phyloP scores from a whole-genome alignment of 352 stramenopile genomes.

The Hyaloperonospora brassicae region DNA sequence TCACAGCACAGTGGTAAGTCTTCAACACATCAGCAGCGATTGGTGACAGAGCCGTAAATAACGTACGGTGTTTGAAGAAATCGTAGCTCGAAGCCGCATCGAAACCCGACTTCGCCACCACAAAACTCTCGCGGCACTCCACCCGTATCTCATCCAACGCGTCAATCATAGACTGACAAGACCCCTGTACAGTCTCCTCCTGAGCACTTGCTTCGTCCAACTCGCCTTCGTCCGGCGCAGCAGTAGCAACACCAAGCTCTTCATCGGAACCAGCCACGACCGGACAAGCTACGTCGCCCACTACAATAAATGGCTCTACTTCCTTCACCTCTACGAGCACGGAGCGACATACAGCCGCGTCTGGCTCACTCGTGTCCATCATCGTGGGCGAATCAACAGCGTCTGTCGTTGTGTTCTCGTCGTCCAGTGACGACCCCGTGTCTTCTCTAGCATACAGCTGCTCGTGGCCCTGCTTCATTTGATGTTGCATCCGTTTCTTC shows the following conservation, averaged over 20 bases:
- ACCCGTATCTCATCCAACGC: slow-evolving; percentile 35
- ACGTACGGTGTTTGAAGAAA: slow-evolving; percentile 69
- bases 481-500: slow-evolving; percentile 16
- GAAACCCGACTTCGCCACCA: slow-evolving; percentile 40
- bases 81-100: slow-evolving; percentile 48
- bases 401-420: slow-evolving; percentile 16
- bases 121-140: slow-evolving; percentile 41
- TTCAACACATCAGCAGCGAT: background rate
- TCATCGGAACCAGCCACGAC: slow-evolving; percentile 23
- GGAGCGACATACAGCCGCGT: slow-evolving; percentile 41
- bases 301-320: slow-evolving; percentile 42
- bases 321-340: slow-evolving; percentile 51
- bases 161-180: slow-evolving; percentile 39
- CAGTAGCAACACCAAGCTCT: slow-evolving; percentile 3
- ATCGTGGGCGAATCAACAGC: slow-evolving; percentile 16
- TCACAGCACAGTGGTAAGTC: background rate
- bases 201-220: slow-evolving; percentile 5
- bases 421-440: slow-evolving; percentile 3
- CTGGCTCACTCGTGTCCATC: slow-evolving; percentile 30
- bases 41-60: background rate
- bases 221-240: slow-evolving; percentile 2
- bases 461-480: slow-evolving; percentile 12
- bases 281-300: slow-evolving; percentile 52
- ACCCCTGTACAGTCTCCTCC: slow-evolving; percentile 29
- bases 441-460: slow-evolving; percentile 6